Conservation (phyloP, 768 basidiomycete genomes). For the Russula virescens region DNA sequence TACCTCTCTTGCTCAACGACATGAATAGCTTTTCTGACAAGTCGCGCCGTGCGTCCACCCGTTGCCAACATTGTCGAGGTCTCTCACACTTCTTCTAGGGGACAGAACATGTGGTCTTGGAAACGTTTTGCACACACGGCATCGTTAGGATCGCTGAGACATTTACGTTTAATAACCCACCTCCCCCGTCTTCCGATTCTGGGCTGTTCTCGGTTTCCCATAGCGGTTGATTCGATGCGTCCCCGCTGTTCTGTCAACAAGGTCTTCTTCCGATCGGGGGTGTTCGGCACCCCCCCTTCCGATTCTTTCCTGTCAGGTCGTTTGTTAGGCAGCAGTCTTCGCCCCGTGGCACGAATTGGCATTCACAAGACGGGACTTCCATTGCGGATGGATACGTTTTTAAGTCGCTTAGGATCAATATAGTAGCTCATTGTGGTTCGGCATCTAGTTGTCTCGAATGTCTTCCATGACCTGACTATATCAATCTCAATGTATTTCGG, state of each 20-base stretch:
- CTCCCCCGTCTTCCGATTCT: background rate
- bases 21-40: too few species aligned
- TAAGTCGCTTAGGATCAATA: background rate
- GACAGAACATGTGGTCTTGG: background rate
- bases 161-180: conserved; percentile 10
- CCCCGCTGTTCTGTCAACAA: conserved; percentile 11
- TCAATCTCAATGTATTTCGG: background rate
- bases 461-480: background rate
- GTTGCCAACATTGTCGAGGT: background rate
- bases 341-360: background rate
- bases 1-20: background rate
- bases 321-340: background rate
- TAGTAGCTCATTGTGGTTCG: background rate
- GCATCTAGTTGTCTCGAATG: background rate
- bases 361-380: background rate
- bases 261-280: conserved; percentile 8
- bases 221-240: conserved; percentile 8
- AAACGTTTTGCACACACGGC: background rate
- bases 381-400: background rate
- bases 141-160: background rate
- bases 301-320: background rate
- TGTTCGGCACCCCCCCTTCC: conserved; percentile 11
- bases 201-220: background rate
- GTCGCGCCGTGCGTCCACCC: background rate
- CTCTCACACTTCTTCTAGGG: background rate